Conservation (phyloP, 2,329 filamentous ascomycete genomes). For the Xenosphaeropsis pyriputrescens region DNA sequence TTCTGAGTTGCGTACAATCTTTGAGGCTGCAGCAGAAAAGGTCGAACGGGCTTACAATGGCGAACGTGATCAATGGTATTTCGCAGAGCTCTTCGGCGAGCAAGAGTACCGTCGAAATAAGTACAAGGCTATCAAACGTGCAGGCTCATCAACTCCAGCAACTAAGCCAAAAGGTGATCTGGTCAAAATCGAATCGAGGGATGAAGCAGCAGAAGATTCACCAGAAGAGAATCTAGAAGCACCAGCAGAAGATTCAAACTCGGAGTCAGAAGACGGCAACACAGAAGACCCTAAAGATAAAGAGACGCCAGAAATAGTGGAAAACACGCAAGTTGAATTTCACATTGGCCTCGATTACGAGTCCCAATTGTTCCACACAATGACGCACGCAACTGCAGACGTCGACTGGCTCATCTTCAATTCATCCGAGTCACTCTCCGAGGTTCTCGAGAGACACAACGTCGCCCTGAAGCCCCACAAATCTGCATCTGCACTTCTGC, state of each 20-base stretch:
- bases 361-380: conserved; percentile 9
- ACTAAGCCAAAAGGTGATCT: no score
- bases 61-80: conserved; percentile 8
- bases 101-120: conserved; percentile 34
- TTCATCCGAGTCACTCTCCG: conserved; percentile 3
- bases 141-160: no score
- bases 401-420: conserved; percentile 7
- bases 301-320: conserved; percentile 2
- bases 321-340: conserved; percentile 5
- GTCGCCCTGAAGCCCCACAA: no score
- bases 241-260: no score
- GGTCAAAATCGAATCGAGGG: no score
- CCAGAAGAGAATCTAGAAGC: conserved; percentile 1
- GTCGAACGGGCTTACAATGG: conserved; percentile 2
- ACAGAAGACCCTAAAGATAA: neutral
- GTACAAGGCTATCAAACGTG: conserved; percentile 5
- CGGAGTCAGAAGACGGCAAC: neutral
- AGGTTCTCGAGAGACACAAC: neutral
- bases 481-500: conserved; percentile 3
- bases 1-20: conserved; percentile 29
- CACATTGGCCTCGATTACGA: conserved; percentile 12
- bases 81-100: conserved; percentile 34
- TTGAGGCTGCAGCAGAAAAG: conserved; percentile 16
- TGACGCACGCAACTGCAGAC: conserved; percentile 7
- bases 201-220: conserved; percentile 14